Evolutionary conservation across 2,329 filamentous ascomycete genomes (phyloP).

Genomic region (Bipolaris gigantea): DNA sequence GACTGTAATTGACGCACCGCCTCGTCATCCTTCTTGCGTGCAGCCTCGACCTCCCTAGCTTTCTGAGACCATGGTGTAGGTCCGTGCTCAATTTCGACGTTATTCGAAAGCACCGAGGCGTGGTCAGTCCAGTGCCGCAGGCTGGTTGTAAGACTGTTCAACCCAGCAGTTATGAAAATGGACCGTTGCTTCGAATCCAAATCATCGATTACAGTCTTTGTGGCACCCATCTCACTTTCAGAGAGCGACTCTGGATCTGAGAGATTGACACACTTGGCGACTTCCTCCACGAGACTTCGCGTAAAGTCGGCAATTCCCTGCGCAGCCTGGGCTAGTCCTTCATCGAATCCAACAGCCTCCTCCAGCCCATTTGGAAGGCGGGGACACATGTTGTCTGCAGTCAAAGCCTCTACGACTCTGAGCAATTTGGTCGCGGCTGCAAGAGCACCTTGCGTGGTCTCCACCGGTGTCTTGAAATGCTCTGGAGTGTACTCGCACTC

Average conservation of each 20-base stretch:
- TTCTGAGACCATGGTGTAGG: constrained; percentile 82
- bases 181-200: constrained; percentile 10
- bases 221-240: constrained; percentile 1
- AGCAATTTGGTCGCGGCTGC: constrained; percentile 26
- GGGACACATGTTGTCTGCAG: constrained; percentile 34
- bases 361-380: constrained; percentile 25
- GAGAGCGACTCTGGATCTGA: constrained; percentile 7
- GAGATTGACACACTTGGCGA: constrained; percentile 10
- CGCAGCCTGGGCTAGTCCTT: constrained; percentile 19
- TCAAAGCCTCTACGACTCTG: constrained; percentile 25
- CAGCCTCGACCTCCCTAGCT: constrained; percentile 77
- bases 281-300: constrained; percentile 15
- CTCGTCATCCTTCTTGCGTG: constrained; percentile 78
- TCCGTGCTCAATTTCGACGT: constrained; percentile 65
- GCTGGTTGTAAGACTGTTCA: constrained; percentile 3
- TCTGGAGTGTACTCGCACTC: constrained; percentile 48
- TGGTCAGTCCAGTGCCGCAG: constrained; percentile 64
- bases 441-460: constrained; percentile 19
- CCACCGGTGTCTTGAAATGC: constrained; percentile 20
- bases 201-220: constrained; percentile 7
- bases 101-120: constrained; percentile 49
- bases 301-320: constrained; percentile 18
- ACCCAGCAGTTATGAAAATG: constrained; percentile 5
- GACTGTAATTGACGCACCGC: constrained; percentile 81
- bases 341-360: constrained; percentile 25